phyloP scores from a whole-genome alignment of 148 eudicot genomes.

The Nepenthes gracilis region DNA sequence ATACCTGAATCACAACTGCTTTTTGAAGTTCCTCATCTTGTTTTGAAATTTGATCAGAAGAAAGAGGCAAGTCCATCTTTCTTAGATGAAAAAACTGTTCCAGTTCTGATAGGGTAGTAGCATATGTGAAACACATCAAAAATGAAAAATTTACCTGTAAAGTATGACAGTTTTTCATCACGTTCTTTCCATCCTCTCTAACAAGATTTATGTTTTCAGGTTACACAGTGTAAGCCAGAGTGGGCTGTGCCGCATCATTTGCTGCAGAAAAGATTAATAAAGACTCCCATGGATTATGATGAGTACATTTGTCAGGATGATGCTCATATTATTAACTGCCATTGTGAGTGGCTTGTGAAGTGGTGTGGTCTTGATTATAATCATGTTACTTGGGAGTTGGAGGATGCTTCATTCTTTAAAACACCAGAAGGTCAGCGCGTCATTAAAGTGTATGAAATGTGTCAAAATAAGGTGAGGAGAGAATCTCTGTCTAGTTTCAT shows the following conservation, averaged over 20 bases:
- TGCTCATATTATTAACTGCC: slow-evolving; percentile 13
- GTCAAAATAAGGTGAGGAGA: slow-evolving; percentile 22
- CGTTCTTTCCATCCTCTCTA: neutral
- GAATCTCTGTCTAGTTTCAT: neutral
- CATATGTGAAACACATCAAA: too few species aligned
- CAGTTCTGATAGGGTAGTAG: neutral
- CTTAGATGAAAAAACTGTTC: neutral
- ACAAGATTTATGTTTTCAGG: slow-evolving; percentile 18
- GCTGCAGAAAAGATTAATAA: slow-evolving; percentile 42
- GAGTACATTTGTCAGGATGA: slow-evolving; percentile 11
- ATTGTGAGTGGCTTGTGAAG: slow-evolving; percentile 72
- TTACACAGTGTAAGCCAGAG: slow-evolving; percentile 43
- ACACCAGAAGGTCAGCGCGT: slow-evolving; percentile 32
- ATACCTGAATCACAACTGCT: slow-evolving; percentile 43
- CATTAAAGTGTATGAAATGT: slow-evolving; percentile 27
- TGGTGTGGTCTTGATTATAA: slow-evolving; percentile 68
- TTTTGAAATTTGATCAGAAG: slow-evolving; percentile 18
- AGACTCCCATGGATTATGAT: slow-evolving; percentile 9
- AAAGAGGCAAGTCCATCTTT: slow-evolving; percentile 22
- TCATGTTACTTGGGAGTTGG: slow-evolving; percentile 68
- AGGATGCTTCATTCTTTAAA: slow-evolving; percentile 31
- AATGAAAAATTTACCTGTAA: too few species aligned
- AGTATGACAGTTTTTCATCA: neutral
- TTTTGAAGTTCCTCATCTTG: slow-evolving; percentile 40
- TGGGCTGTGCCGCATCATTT: slow-evolving; percentile 67